Percentiles rank a stretch among this genome's conserved stretches.
Evolutionary conservation across 331 rosid species (phyloP).

Genomic region (Malus hybrid): DNA sequence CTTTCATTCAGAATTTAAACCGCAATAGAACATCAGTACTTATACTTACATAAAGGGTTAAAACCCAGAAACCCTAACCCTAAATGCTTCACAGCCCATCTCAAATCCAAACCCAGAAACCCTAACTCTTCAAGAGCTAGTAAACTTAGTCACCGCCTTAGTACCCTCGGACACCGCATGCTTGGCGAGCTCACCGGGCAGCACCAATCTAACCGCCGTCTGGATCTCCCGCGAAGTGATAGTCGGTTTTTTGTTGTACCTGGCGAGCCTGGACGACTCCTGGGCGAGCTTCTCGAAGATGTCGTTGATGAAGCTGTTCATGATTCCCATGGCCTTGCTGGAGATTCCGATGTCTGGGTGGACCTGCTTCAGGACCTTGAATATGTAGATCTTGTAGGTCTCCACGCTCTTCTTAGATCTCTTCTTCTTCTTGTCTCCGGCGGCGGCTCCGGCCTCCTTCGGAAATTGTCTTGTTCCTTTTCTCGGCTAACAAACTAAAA

Average conservation of each 20-base stretch:
- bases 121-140: constrained; percentile 34
- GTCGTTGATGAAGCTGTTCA: constrained; percentile 76
- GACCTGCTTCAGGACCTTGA: constrained; percentile 75
- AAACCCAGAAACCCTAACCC: neutral
- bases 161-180: constrained; percentile 79
- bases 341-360: constrained; percentile 77
- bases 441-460: constrained; percentile 26
- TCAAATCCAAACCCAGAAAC: neutral
- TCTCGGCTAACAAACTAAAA: neutral
- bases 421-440: no score
- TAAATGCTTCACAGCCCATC: neutral
- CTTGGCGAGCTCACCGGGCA: constrained; percentile 76
- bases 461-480: neutral
- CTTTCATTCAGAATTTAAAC: neutral
- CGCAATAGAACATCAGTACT: neutral
- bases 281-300: constrained; percentile 77
- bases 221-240: constrained; percentile 80
- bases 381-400: constrained; percentile 82
- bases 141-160: constrained; percentile 70
- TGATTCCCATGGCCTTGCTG: constrained; percentile 63
- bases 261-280: constrained; percentile 59
- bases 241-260: constrained; percentile 71
- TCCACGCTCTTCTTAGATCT: constrained; percentile 4
- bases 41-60: constrained; percentile 2
- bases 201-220: constrained; percentile 63